Base-by-base conservation (phyloP, 73 alveolate genomes). In the Paramecium bursaria region DNA sequence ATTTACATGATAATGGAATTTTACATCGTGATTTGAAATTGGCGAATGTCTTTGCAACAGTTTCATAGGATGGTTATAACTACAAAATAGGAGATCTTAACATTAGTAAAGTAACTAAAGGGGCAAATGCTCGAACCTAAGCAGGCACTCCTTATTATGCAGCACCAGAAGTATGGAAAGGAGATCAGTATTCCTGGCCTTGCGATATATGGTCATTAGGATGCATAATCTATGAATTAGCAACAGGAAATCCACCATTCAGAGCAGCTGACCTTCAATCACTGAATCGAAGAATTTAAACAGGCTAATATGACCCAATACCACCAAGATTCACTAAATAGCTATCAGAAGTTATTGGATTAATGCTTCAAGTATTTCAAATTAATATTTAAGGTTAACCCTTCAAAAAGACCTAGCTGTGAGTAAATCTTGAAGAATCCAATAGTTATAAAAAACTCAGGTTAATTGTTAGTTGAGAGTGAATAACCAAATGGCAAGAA, bases 131-230 rank as follows among this genome's bases (percentile, higher is more conserved):
- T 51, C 52, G 55, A 57, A 92, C 97, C 9, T 76, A 92, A 73
- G 89, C 97, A 1, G 97, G 97, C 21, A 92, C 97, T 11, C 97
- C 97, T n/a, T 92, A 92, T 74, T 92, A 90, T 53, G 94, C 96
- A 21, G 50, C 94, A 50, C 97, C 97, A 0, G 97, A 92, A 48
- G 97, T 92, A 7, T 92, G 95, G 95, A 90, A 91, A 54, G 96
- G 93, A 1, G 79, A 86, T 46, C 88, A 94, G 27, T 96, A 96
- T 79, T 97, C 92, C 46, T 87, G 91, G 75, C 92, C 93, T 57
- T 91, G 98, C 74, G 99, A 96, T 86, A 92, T 96, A 3, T 96
- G 96, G 98, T 87, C 97, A 73, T 87, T 96, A 13, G 99, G 99
- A 6, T 95, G 98, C 52, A 94, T 95, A 10, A 88, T 96, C 46